Conservation (phyloP, 768 basidiomycete species). For the Leccinum longicurvipes region DNA sequence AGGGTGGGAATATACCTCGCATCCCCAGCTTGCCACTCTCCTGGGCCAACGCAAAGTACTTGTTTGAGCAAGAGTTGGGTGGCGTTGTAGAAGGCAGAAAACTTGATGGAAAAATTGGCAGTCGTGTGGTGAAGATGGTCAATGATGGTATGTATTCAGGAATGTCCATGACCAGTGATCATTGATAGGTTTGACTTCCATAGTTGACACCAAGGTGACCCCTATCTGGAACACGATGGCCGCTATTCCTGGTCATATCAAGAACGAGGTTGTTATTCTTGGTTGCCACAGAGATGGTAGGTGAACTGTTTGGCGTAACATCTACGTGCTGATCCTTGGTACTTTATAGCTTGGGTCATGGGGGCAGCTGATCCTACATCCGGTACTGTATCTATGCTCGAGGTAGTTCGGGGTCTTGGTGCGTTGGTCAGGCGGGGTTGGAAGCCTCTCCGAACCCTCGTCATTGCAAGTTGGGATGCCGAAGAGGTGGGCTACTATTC, state of each 20-base stretch:
- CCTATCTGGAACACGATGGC: conserved; percentile 92
- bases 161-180: background rate
- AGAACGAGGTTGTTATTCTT: conserved; percentile 79
- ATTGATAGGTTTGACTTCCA: background rate
- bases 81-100: conserved; percentile 36
- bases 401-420: conserved; percentile 55
- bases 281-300: conserved; percentile 87
- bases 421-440: conserved; percentile 49
- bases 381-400: conserved; percentile 53
- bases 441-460: conserved; percentile 65
- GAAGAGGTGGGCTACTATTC: conserved; percentile 45
- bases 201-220: conserved; percentile 74
- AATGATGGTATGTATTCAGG: conserved; percentile 46
- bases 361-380: conserved; percentile 55
- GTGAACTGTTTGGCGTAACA: conserved; percentile 14
- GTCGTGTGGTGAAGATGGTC: conserved; percentile 43
- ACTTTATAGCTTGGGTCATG: conserved; percentile 34
- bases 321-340: background rate
- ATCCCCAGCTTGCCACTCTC: conserved; percentile 88
- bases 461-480: conserved; percentile 78
- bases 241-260: conserved; percentile 76
- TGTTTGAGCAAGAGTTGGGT: conserved; percentile 55
- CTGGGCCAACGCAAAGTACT: conserved; percentile 75
- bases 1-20: conserved; percentile 57
- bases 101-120: conserved; percentile 50